Conservation (phyloP, 768 basidiomycete genomes). For the Phylloporus sp. region DNA sequence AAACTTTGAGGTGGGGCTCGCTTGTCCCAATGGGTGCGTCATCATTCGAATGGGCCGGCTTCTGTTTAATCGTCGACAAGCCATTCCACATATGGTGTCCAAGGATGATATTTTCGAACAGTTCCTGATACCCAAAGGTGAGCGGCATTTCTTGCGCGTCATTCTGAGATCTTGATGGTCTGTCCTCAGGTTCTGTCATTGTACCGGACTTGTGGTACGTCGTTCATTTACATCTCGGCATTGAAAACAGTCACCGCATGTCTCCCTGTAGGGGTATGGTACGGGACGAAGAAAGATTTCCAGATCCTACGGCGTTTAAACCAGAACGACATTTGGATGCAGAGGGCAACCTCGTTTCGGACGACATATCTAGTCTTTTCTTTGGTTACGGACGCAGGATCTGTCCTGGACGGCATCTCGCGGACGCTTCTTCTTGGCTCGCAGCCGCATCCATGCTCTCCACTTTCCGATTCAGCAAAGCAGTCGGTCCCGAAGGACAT, state of each 20-base stretch:
- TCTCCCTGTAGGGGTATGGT: slow-evolving; percentile 17
- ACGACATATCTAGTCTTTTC: slow-evolving; percentile 19
- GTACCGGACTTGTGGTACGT: slow-evolving; percentile 21
- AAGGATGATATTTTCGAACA: slow-evolving; percentile 39
- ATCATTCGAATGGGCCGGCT: background rate
- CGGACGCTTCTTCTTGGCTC: slow-evolving; percentile 17
- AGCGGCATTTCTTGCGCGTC: background rate
- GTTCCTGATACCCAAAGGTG: slow-evolving; percentile 51
- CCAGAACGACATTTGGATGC: slow-evolving; percentile 31
- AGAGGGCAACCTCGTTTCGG: slow-evolving; percentile 16
- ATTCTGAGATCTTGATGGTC: background rate
- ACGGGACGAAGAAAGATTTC: slow-evolving; percentile 19
- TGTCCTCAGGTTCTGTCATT: slow-evolving; percentile 16
- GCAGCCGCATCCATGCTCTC: slow-evolving; percentile 16
- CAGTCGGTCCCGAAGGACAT: slow-evolving; percentile 19
- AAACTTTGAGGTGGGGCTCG: slow-evolving; percentile 21
- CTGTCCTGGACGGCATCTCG: slow-evolving; percentile 21
- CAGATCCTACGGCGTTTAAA: slow-evolving; percentile 30
- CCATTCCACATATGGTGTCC: slow-evolving; percentile 28
- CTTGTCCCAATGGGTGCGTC: slow-evolving; percentile 19
- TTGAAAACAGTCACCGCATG: background rate
- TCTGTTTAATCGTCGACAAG: slow-evolving; percentile 9
- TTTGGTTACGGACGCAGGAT: slow-evolving; percentile 34
- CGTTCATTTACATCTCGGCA: background rate
- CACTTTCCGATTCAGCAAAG: slow-evolving; percentile 20